Evolutionary conservation across 768 basidiomycete genomes (phyloP).

Genomic region (Obba rivulosa): DNA sequence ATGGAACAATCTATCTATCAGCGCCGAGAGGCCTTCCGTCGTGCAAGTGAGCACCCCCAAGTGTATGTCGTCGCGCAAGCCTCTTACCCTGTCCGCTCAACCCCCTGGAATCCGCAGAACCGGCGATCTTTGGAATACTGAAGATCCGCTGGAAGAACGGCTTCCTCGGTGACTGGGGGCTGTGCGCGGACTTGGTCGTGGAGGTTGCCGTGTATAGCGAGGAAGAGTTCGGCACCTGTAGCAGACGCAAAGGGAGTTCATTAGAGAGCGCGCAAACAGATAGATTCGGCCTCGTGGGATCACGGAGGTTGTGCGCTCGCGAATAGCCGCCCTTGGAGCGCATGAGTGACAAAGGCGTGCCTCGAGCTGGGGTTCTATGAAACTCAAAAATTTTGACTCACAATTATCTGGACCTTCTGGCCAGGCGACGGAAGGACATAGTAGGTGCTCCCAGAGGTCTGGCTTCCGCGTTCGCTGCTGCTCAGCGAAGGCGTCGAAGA

Average conservation of each 20-base stretch:
- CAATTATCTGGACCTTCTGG: constrained; percentile 73
- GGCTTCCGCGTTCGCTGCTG: constrained; percentile 35
- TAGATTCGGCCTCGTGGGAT: too few species aligned
- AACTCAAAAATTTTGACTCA: constrained; percentile 37
- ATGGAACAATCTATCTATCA: too few species aligned
- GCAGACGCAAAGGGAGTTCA: constrained; percentile 15
- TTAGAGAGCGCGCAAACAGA: too few species aligned
- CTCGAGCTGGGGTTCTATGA: background rate
- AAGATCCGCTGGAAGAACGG: constrained; percentile 62
- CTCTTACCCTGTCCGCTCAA: constrained; percentile 18
- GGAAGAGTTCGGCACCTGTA: constrained; percentile 37
- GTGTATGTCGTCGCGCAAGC: constrained; percentile 13
- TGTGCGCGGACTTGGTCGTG: constrained; percentile 50
- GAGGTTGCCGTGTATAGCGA: constrained; percentile 58
- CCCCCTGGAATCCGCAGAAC: constrained; percentile 13
- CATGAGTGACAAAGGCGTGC: background rate
- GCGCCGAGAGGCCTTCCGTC: too few species aligned
- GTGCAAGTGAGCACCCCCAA: constrained; percentile 13
- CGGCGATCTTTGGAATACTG: constrained; percentile 18
- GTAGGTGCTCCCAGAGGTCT: constrained; percentile 66
- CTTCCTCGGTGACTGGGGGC: constrained; percentile 46
- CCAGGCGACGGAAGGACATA: constrained; percentile 66
- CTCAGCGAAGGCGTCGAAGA: constrained; percentile 22
- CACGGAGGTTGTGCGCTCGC: too few species aligned
- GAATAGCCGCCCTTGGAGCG: too few species aligned